Percentiles rank a stretch among this genome's conserved stretches.
Conservation (phyloP, 2,329 filamentous ascomycete species). For the Penicillium corylophilum region DNA sequence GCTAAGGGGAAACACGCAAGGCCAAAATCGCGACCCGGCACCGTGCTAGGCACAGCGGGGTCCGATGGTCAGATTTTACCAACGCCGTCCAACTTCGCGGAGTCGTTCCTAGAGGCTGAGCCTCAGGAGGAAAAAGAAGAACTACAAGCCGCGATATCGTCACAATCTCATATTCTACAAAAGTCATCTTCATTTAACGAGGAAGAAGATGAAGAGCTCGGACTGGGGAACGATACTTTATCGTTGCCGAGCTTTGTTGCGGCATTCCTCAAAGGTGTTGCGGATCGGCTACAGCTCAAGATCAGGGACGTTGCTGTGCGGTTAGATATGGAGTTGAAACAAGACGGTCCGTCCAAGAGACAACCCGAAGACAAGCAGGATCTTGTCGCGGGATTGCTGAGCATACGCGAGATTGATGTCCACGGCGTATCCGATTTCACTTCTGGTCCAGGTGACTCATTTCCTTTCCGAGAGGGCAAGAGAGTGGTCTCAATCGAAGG, state of each 20-base stretch:
- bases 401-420: conserved; percentile 35
- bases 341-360: conserved; percentile 38
- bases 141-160: conserved; percentile 56
- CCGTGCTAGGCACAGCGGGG: conserved; percentile 24
- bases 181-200: conserved; percentile 49
- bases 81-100: conserved; percentile 58
- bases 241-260: conserved; percentile 60
- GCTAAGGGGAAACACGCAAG: conserved; percentile 31
- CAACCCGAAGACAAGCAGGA: conserved; percentile 38
- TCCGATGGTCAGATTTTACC: conserved; percentile 44
- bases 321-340: conserved; percentile 49
- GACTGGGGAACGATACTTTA: conserved; percentile 53
- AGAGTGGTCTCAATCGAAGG: conserved; percentile 46
- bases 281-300: conserved; percentile 56
- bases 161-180: conserved; percentile 52
- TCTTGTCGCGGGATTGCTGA: conserved; percentile 36
- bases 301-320: conserved; percentile 54
- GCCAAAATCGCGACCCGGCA: conserved; percentile 14
- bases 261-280: conserved; percentile 58
- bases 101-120: conserved; percentile 61
- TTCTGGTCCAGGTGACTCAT: conserved; percentile 18
- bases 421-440: conserved; percentile 28
- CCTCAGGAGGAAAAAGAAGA: conserved; percentile 57
- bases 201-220: conserved; percentile 52
- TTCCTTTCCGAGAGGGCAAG: conserved; percentile 37